Percentiles rank a stretch among this genome's conserved stretches.
Evolutionary conservation across 345 rosid species (phyloP).

Genomic region (Eucalyptus globulus): DNA sequence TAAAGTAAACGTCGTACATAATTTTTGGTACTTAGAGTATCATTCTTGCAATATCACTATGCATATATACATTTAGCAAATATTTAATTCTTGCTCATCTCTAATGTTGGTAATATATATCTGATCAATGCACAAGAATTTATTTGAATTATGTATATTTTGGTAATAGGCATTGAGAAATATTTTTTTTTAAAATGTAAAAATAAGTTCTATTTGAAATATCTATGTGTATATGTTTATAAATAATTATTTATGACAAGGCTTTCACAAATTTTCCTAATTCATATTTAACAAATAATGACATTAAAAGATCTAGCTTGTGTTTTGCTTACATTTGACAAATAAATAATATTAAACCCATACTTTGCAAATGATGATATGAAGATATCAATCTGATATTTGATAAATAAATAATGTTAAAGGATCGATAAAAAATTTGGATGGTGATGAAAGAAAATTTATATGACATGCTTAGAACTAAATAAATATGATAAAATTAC

Average conservation of each 20-base stretch:
- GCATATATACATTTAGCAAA: background rate
- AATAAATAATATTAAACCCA: background rate
- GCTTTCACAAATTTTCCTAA: background rate
- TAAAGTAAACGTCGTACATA: accelerated
- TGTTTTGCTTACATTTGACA: background rate
- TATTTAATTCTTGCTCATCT: background rate
- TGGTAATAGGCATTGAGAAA: background rate
- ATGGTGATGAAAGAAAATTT: background rate
- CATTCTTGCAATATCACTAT: background rate
- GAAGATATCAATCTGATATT: too few species aligned
- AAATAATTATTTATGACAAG: background rate
- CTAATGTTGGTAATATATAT: background rate
- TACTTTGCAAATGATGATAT: background rate
- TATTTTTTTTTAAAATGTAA: background rate
- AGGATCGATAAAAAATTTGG: background rate
- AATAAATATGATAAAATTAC: too few species aligned
- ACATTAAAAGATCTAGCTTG: background rate
- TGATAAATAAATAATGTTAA: background rate
- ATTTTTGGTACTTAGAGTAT: accelerated
- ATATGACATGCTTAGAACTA: background rate
- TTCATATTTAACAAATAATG: background rate
- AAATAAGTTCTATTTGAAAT: background rate
- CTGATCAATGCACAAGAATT: background rate
- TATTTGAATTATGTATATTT: background rate
- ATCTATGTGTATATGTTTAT: background rate